Evolutionary conservation across 2,329 filamentous ascomycete genomes (phyloP).

Genomic region (Penicillium paneum): DNA sequence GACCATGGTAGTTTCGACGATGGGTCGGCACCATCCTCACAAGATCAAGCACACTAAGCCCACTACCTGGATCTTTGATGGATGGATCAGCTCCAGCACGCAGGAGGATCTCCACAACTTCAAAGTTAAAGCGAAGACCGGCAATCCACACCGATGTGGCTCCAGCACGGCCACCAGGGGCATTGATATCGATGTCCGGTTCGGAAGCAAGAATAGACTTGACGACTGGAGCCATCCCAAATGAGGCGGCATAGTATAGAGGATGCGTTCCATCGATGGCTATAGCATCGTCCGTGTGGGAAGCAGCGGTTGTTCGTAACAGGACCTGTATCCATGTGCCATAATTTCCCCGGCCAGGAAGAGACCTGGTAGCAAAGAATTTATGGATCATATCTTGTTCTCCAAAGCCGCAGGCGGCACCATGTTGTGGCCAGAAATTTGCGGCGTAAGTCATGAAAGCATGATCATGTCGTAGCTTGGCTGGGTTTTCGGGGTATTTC

Average conservation of each 20-base stretch:
- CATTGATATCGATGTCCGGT: conserved; percentile 17
- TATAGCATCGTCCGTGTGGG: neutral
- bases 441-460: conserved; percentile 17
- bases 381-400: conserved; percentile 5
- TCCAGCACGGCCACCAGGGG: conserved; percentile 16
- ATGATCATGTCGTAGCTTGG: neutral
- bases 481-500: neutral
- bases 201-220: conserved; percentile 15
- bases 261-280: conserved; percentile 17
- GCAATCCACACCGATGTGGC: conserved; percentile 20
- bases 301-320: neutral
- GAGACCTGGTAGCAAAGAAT: conserved; percentile 13
- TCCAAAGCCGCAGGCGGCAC: conserved; percentile 4
- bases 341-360: conserved; percentile 18
- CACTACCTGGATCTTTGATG: conserved; percentile 14
- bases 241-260: conserved; percentile 21
- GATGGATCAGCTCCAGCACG: conserved; percentile 21
- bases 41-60: conserved; percentile 8
- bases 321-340: conserved; percentile 18
- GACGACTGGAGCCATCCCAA: conserved; percentile 19
- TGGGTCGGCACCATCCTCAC: conserved; percentile 1
- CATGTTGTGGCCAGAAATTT: conserved; percentile 16
- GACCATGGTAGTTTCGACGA: neutral
- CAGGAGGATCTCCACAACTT: conserved; percentile 16
- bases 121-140: conserved; percentile 11